Evolutionary conservation across 768 basidiomycete species (phyloP).

Genomic region (Cystofilobasidium ferigula): DNA sequence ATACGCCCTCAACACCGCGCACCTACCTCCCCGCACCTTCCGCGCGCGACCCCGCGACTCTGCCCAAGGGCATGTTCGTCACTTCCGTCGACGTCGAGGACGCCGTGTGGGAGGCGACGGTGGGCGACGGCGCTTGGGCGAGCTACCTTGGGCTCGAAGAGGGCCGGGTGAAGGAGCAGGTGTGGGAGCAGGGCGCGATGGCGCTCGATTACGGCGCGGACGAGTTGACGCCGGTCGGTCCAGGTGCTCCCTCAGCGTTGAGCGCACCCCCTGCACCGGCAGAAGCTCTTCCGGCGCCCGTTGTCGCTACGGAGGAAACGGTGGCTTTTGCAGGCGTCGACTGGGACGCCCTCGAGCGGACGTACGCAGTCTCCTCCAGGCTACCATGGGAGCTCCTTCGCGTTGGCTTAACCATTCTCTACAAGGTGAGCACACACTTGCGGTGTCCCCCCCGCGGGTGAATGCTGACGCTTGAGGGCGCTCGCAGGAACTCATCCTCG

Average conservation of each 20-base stretch:
- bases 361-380: neutral
- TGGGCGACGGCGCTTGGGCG: conserved; percentile 4
- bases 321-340: neutral
- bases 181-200: conserved; percentile 1
- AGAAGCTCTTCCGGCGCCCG: neutral
- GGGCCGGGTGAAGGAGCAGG: conserved; percentile 1
- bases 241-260: too few relatives aligned
- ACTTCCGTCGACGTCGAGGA: conserved; percentile 20
- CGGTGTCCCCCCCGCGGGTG: neutral
- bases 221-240: neutral
- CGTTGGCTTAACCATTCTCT: neutral
- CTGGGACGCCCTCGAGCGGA: neutral
- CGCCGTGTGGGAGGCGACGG: conserved; percentile 12
- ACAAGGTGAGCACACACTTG: neutral
- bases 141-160: conserved; percentile 3
- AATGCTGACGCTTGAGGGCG: neutral
- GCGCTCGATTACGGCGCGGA: neutral
- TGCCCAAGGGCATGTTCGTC: conserved; percentile 21
- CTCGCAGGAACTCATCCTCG: conserved; percentile 15
- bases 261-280: neutral
- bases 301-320: neutral
- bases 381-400: neutral
- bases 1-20: neutral
- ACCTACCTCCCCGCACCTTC: conserved; percentile 1
- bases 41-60: neutral